These are phyloP conservation scores for Waltiozyma solani DNA, from an alignment of 1,139 yeast genomes.

Conservation along the genomic window DNA sequence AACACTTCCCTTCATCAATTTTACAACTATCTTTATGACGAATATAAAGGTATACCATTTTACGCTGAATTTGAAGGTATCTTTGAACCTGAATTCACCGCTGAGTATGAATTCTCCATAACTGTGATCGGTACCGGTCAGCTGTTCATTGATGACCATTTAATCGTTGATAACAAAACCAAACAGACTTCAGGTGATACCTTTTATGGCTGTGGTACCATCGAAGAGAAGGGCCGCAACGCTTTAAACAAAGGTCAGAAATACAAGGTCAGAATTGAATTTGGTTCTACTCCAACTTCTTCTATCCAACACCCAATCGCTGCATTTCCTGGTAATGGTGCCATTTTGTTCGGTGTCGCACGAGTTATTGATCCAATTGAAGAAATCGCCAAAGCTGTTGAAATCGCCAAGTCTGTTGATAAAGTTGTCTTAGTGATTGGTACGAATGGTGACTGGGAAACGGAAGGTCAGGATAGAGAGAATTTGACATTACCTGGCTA, in stretches of 20 bases:
- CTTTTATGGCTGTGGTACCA: conserved; percentile 38
- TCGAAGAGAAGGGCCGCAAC: conserved; percentile 30
- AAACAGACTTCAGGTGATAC: conserved; percentile 36
- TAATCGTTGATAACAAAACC: conserved; percentile 44
- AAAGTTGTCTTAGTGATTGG: conserved; percentile 36
- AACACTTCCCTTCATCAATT: conserved; percentile 29
- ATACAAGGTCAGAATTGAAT: conserved; percentile 35
- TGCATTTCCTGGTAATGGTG: conserved; percentile 30
- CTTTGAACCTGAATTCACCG: conserved; percentile 33
- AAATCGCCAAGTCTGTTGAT: conserved; percentile 31
- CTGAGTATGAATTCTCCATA: conserved; percentile 39
- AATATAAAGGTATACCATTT: conserved; percentile 21
- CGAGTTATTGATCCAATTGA: conserved; percentile 19
- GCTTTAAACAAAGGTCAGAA: conserved; percentile 29
- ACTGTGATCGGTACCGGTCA: conserved; percentile 42
- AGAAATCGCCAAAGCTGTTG: conserved; percentile 28
- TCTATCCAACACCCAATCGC: conserved; percentile 17
- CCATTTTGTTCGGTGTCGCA: conserved; percentile 24
- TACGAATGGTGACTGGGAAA: conserved; percentile 35
- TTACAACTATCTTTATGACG: conserved; percentile 32
- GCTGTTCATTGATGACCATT: conserved; percentile 36
- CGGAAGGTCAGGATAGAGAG: conserved; percentile 25
- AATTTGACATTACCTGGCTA: conserved; percentile 32
- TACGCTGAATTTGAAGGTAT: conserved; percentile 32
- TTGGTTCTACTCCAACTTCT: conserved; percentile 40